Evolutionary conservation across 257 asterid genomes (phyloP), one percentile per base, ranked within the genome.

Genomic region (Solanum ossicruentum): DNA sequence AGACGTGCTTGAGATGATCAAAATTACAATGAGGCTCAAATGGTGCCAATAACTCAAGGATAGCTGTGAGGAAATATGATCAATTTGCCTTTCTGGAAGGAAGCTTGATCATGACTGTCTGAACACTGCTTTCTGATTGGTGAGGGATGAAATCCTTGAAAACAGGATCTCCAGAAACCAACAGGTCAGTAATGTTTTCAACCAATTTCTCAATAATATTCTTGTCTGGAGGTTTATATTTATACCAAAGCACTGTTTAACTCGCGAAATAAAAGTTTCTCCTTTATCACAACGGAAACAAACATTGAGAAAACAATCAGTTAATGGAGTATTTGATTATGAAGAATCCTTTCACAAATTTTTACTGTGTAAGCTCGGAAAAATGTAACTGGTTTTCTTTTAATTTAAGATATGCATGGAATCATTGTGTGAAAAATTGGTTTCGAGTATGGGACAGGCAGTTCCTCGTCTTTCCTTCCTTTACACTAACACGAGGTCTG

Each of bases 91-190:
- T 49, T 73, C 55, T 28, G 26, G 82, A 82, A 56, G 88, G 67
- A 57, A 88, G 66, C 41, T 83, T 66, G 72, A 32, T 55, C 86
- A 26, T 28, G 83, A 85, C 54, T 66, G 87, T 87, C 88, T 85
- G 87, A 83, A 83, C 85, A 88, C 89, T 87, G 90, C 91, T 89
- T 91, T 91, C 90, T 55, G 85, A 89, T 91, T 92, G 97, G 94
- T 91, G 93, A 87, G 89, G 93, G 97, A 89, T 86, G 86, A 84
- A 88, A 89, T 93, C 96, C 91, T 89, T 87, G 63, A 86, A 85
- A 88, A 87, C 86, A 84, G 86, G 92, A 92, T 86, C 88, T 92
- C 95, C 92, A 63, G 84, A 92, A 90, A 85, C 91, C 91, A 85
- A 85, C 87, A 88, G 94, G 92, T 90, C 54, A 83, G 91, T 79